Conservation (phyloP, 1,139 yeast genomes). For the Nematodospora anomalae region DNA sequence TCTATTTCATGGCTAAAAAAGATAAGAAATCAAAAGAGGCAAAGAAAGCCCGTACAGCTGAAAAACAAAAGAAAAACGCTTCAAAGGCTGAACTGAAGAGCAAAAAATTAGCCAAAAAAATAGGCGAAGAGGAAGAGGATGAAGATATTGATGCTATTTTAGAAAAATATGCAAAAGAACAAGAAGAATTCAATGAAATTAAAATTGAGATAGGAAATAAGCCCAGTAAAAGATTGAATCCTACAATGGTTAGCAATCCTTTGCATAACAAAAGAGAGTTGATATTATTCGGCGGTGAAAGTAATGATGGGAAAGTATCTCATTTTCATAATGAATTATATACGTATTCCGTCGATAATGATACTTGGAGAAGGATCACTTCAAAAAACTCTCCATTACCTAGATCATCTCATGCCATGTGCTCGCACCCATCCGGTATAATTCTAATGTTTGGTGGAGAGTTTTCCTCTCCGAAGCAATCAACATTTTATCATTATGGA, state of each 20-base stretch:
- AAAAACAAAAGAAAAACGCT: constrained; percentile 74
- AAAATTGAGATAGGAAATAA: constrained; percentile 49
- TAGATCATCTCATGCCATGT: constrained; percentile 91
- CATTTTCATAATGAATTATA: constrained; percentile 80
- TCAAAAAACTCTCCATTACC: constrained; percentile 92
- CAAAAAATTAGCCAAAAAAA: constrained; percentile 74
- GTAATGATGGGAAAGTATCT: constrained; percentile 53
- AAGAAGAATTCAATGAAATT: constrained; percentile 74
- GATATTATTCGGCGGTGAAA: constrained; percentile 87
- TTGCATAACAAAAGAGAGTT: constrained; percentile 75
- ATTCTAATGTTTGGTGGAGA: constrained; percentile 93
- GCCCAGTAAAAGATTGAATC: constrained; percentile 71
- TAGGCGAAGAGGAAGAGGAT: constrained; percentile 81
- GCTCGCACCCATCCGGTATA: constrained; percentile 88
- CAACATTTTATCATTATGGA: constrained; percentile 93
- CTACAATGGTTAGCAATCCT: constrained; percentile 76
- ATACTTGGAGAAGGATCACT: constrained; percentile 74
- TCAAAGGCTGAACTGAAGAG: constrained; percentile 71
- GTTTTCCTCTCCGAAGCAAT: constrained; percentile 93
- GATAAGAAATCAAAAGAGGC: constrained; percentile 84
- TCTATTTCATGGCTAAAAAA: constrained; percentile 90
- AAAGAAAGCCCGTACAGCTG: constrained; percentile 85
- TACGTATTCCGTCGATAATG: constrained; percentile 73
- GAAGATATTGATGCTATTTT: constrained; percentile 84
- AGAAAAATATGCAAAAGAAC: constrained; percentile 75